phyloP scores from a whole-genome alignment of 129 eudicot genomes.

The Glebionis coronaria region DNA sequence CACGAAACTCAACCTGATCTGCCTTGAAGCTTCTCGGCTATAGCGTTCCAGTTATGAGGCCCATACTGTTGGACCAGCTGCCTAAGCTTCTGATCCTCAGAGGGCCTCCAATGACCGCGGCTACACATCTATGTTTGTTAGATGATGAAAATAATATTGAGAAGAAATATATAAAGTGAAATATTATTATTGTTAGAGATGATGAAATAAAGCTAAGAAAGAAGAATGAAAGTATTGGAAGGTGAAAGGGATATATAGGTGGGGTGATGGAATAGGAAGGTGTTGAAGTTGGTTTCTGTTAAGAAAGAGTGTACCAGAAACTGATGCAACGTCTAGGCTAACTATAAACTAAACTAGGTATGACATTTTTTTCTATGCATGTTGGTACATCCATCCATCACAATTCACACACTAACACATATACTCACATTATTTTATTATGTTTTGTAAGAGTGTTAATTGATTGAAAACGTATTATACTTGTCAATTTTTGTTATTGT shows the following conservation, averaged over 20 bases:
- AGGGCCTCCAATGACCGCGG: slow-evolving; percentile 95
- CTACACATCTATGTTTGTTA: slow-evolving; percentile 39
- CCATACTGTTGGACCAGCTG: slow-evolving; percentile 75
- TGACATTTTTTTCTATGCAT: slow-evolving; percentile 17
- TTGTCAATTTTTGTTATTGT: no score
- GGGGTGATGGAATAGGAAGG: background rate
- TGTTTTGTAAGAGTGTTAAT: no score
- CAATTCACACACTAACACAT: slow-evolving; percentile 12
- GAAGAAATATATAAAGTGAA: background rate
- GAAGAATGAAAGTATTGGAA: slow-evolving; percentile 16
- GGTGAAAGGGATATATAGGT: slow-evolving; percentile 21
- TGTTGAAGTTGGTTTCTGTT: slow-evolving; percentile 45
- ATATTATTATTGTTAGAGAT: background rate
- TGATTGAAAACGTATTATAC: no score
- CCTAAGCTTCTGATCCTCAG: slow-evolving; percentile 86
- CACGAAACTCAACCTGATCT: slow-evolving; percentile 66
- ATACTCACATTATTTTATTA: background rate
- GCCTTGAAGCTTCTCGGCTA: slow-evolving; percentile 87
- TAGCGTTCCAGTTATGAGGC: slow-evolving; percentile 98
- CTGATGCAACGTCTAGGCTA: slow-evolving; percentile 91
- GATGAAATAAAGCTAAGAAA: slow-evolving; percentile 4
- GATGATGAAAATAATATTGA: background rate
- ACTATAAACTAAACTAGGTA: slow-evolving; percentile 32
- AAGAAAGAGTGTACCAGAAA: slow-evolving; percentile 57
- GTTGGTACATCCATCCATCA: slow-evolving; percentile 21